Conservation (phyloP, 78 protist genomes). For the Pelomyxa schiedti region DNA sequence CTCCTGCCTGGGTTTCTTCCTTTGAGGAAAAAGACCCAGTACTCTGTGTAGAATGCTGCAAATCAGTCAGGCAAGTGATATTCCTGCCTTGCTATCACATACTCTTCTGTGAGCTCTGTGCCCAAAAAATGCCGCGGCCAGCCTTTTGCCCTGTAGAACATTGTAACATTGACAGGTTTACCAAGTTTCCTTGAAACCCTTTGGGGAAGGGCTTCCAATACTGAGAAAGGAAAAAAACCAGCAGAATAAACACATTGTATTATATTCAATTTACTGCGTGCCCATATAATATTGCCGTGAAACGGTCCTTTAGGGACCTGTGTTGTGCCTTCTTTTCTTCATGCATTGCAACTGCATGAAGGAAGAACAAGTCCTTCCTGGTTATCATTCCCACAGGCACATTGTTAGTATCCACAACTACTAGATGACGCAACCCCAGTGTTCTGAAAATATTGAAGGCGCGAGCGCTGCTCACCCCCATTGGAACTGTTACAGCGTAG, state of each 20-base stretch:
- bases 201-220: no score
- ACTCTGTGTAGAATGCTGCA: no score
- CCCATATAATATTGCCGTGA: neutral
- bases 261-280: neutral
- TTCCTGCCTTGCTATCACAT: no score
- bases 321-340: neutral
- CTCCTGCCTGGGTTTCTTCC: no score
- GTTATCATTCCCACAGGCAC: slow-evolving; percentile 10
- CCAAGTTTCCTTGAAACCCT: no score
- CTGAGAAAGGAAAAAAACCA: no score
- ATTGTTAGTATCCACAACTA: neutral
- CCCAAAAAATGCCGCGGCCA: no score
- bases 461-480: neutral
- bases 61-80: no score
- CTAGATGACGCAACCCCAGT: slow-evolving; percentile 22
- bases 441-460: neutral
- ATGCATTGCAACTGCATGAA: neutral
- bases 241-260: neutral
- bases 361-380: neutral
- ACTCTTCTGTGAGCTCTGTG: no score
- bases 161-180: no score
- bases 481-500: neutral
- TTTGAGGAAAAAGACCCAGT: no score
- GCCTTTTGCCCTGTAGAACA: no score
- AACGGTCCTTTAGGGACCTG: neutral